Base-by-base conservation (phyloP, 2,329 filamentous ascomycete species). In the Microsporum canis region DNA sequence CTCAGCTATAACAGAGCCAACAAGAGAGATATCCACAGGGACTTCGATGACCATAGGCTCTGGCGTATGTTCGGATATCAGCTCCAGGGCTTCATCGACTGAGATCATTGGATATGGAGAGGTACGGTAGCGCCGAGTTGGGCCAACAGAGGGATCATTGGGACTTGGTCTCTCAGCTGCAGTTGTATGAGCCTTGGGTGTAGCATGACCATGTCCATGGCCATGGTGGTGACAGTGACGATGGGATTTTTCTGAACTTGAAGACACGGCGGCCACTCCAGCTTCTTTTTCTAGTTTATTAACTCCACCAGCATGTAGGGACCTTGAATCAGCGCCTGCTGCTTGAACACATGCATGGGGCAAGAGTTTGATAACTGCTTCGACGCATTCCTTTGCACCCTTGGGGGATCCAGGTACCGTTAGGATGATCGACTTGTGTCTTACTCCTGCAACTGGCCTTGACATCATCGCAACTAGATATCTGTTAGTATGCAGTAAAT, bases 331-430 rank as follows among this genome's bases (percentile, higher is more conserved):
- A 12, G 84, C 85, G 0, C 92, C 94, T 0, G 88, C 84, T 33
- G 89, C 88, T 76, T 97, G 92, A 5, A 88, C 77, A 67, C 94
- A 99, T n/a, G 94, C 94, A 75, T 99, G 94, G 0, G 92, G 91
- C 4, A 99, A 76, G n/a, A 92, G 84, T 71, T 91, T 95, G 64
- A 99, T 78, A 5, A 99, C 80, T 1, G 91, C 86, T 69, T 94
- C 85, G 0, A 99, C 81, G 70, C 97, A 99, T 77, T 99, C 94
- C 69, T 85, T 89, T 6, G 94, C 94, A 0, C 91, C 94, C 72
- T 97, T 97, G 0, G 94, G 94, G 0, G 92, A 97, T 1, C 94
- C 94, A 0, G 94, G 94, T 2, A 99, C 78, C 0, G 94, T 99
- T 64, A 96, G 76, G 29, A 99, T 88, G 59, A 99, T 75, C 0